Evolutionary conservation across 306 rosid species (phyloP).

Genomic region (Sphenostylis stenocarpa): DNA sequence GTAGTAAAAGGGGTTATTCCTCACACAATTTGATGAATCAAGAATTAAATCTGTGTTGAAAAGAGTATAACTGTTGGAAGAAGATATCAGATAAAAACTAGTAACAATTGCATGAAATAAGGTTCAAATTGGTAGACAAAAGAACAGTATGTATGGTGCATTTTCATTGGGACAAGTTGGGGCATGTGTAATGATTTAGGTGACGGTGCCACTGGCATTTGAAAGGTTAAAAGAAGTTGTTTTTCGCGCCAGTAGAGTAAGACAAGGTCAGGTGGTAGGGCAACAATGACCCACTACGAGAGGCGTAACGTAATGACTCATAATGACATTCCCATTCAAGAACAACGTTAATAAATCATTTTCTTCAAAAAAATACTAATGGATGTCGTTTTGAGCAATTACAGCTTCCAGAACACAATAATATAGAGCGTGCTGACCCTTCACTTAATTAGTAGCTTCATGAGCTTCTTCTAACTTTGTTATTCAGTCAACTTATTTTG

Average conservation of each 20-base stretch:
- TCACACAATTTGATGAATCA: background rate
- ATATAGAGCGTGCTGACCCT: constrained; percentile 35
- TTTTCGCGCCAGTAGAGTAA: background rate
- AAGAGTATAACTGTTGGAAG: too few species aligned
- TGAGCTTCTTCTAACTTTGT: too few species aligned
- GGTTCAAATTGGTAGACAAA: background rate
- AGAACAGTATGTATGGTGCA: background rate
- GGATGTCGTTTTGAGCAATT: constrained; percentile 19
- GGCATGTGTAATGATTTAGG: constrained; percentile 34
- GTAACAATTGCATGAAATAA: too few species aligned
- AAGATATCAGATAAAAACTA: too few species aligned
- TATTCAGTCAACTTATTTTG: background rate
- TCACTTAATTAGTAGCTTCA: background rate
- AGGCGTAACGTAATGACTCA: background rate
- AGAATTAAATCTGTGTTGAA: too few species aligned
- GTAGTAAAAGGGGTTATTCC: background rate
- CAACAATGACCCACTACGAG: background rate
- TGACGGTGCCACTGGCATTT: background rate
- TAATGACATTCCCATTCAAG: background rate
- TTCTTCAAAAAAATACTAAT: background rate
- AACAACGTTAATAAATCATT: background rate
- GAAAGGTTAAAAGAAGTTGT: background rate
- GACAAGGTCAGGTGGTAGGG: background rate
- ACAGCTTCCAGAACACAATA: constrained; percentile 19
- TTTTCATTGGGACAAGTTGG: constrained; percentile 28